phyloP scores from a whole-genome alignment of 345 rosid genomes.

The Theobroma cacao region DNA sequence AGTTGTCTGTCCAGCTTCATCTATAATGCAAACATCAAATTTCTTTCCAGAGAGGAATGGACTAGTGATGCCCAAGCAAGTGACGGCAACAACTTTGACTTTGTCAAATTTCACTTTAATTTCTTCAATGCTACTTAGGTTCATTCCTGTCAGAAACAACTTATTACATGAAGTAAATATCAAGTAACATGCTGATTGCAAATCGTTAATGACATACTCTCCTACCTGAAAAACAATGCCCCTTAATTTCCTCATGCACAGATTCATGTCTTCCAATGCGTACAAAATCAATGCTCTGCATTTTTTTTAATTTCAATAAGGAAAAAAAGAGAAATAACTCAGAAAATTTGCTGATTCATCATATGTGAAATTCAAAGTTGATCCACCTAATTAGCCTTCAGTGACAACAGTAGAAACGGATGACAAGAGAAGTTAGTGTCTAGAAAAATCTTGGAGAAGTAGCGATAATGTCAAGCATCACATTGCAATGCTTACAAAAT shows the following conservation, averaged over 20 bases:
- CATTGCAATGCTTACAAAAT: not conserved
- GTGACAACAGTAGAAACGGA: not conserved
- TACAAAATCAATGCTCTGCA: constrained; percentile 78
- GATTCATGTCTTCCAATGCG: constrained; percentile 91
- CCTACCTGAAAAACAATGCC: constrained; percentile 75
- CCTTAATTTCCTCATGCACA: constrained; percentile 76
- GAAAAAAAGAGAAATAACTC: not conserved
- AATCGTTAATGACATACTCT: constrained; percentile 11
- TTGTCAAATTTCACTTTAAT: constrained; percentile 63
- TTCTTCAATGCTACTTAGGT: constrained; percentile 55
- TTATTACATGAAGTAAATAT: constrained; percentile 23
- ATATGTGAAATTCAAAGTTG: not conserved
- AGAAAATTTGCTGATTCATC: not conserved
- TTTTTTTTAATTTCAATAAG: not conserved
- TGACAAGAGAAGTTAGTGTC: not conserved
- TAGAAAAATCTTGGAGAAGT: not conserved
- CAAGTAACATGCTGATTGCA: not conserved
- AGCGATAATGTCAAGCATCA: not conserved
- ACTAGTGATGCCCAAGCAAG: constrained; percentile 87
- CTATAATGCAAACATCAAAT: constrained; percentile 93
- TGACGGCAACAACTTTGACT: constrained; percentile 90
- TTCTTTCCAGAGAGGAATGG: constrained; percentile 81
- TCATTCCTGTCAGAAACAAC: constrained; percentile 48
- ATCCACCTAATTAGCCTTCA: not conserved
- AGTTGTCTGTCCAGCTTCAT: constrained; percentile 98